phyloP scores from a whole-genome alignment of 768 basidiomycete genomes.

The Mycena latifolia region DNA sequence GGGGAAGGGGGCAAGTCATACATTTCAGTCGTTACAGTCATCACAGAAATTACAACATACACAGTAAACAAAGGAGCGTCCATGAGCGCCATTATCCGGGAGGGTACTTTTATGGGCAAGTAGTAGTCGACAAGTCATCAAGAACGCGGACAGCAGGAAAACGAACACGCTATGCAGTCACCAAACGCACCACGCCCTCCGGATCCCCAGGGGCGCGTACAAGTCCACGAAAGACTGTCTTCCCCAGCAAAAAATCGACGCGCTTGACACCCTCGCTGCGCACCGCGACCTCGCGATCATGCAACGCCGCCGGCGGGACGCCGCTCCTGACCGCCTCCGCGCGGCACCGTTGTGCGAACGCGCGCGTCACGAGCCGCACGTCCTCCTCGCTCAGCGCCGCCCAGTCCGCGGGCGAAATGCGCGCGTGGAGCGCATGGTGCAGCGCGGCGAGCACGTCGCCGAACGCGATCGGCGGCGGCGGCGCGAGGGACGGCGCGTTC shows the following conservation, averaged over 20 bases:
- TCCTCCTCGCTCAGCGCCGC: conserved; percentile 42
- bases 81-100: too few species aligned
- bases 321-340: background rate
- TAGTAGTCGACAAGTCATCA: too few species aligned
- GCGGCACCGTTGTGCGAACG: background rate
- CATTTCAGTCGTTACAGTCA: too few species aligned
- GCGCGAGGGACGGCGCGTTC: too few species aligned
- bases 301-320: background rate
- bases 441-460: conserved; percentile 22
- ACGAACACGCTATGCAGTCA: background rate
- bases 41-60: too few species aligned
- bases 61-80: too few species aligned
- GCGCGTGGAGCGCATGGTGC: conserved; percentile 35
- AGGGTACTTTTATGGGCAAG: too few species aligned
- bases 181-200: background rate
- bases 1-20: too few species aligned
- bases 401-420: conserved; percentile 43
- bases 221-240: background rate
- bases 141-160: too few species aligned
- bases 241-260: background rate
- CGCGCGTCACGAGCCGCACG: background rate
- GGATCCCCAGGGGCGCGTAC: background rate
- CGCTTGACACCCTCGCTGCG: background rate
- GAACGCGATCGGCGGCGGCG: conserved; percentile 23
- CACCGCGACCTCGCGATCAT: background rate